Conservation (phyloP, 139 green algal genomes). For the Tetradesmus lagerheimii region DNA sequence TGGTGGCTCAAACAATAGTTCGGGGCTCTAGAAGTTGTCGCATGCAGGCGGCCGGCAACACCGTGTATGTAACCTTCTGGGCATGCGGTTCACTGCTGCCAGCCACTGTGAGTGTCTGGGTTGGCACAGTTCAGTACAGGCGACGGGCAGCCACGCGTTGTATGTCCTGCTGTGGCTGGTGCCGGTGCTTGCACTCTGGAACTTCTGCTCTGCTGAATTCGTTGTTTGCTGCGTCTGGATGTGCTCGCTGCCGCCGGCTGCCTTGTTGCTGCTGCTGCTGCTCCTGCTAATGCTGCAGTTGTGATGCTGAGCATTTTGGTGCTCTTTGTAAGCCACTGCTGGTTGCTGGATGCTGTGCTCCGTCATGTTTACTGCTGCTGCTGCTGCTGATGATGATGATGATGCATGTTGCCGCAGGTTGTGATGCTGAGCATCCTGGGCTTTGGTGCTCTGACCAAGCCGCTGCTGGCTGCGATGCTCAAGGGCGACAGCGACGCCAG, state of each 20-base stretch:
- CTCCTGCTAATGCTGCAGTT: slow-evolving; percentile 24
- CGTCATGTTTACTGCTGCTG: background rate
- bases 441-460: slow-evolving; percentile 76
- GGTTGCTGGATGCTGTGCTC: slow-evolving; percentile 60
- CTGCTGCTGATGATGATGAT: background rate
- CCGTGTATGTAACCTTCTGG: too few species aligned
- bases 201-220: background rate
- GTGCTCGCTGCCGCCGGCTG: background rate
- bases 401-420: slow-evolving; percentile 33
- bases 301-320: slow-evolving; percentile 79
- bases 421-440: slow-evolving; percentile 76
- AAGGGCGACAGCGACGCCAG: background rate
- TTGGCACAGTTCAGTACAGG: too few species aligned
- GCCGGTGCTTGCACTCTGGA: too few species aligned
- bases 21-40: too few species aligned
- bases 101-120: too few species aligned
- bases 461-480: slow-evolving; percentile 72
- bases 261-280: background rate
- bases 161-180: too few species aligned
- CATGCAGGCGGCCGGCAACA: too few species aligned
- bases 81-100: too few species aligned
- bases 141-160: too few species aligned
- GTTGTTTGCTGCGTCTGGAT: background rate
- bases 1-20: too few species aligned
- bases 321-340: slow-evolving; percentile 80